Conservation (phyloP, 2,329 filamentous ascomycete species). For the Metarhizium brunneum region DNA sequence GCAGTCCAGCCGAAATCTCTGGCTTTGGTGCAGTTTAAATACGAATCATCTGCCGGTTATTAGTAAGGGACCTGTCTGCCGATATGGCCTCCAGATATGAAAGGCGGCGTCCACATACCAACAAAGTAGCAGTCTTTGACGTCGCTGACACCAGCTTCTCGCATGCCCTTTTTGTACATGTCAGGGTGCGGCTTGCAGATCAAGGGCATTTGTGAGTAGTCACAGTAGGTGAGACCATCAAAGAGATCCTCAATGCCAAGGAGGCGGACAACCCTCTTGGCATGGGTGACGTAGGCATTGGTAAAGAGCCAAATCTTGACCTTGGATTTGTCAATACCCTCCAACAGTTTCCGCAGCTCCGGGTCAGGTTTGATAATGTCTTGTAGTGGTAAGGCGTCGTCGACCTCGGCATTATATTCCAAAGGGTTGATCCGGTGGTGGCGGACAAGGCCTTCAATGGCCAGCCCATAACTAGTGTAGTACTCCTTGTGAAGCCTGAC, state of each 20-base stretch:
- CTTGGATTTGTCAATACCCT: constrained; percentile 74
- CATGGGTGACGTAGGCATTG: constrained; percentile 90
- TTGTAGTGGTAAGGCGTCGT: constrained; percentile 87
- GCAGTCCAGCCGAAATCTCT: constrained; percentile 77
- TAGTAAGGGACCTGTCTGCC: background rate
- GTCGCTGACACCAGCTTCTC: constrained; percentile 62
- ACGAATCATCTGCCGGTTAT: constrained; percentile 64
- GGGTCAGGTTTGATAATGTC: constrained; percentile 71
- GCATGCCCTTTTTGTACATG: constrained; percentile 87
- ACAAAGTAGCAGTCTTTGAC: constrained; percentile 81
- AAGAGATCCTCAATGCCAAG: constrained; percentile 81
- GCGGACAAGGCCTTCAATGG: constrained; percentile 86
- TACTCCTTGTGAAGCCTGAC: constrained; percentile 80
- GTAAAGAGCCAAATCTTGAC: constrained; percentile 92
- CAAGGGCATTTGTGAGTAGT: constrained; percentile 66
- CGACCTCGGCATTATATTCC: constrained; percentile 89
- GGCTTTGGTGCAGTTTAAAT: constrained; percentile 69
- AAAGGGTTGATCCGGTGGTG: constrained; percentile 93
- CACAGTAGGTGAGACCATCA: constrained; percentile 90
- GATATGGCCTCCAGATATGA: background rate
- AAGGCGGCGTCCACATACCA: constrained; percentile 44
- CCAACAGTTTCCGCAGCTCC: constrained; percentile 63
- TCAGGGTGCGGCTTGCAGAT: constrained; percentile 78
- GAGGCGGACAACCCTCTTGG: constrained; percentile 68
- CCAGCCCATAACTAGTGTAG: constrained; percentile 93